These are phyloP conservation scores for Podaxis sp. DNA, from an alignment of 768 basidiomycete genomes.

Conservation along the genomic window DNA sequence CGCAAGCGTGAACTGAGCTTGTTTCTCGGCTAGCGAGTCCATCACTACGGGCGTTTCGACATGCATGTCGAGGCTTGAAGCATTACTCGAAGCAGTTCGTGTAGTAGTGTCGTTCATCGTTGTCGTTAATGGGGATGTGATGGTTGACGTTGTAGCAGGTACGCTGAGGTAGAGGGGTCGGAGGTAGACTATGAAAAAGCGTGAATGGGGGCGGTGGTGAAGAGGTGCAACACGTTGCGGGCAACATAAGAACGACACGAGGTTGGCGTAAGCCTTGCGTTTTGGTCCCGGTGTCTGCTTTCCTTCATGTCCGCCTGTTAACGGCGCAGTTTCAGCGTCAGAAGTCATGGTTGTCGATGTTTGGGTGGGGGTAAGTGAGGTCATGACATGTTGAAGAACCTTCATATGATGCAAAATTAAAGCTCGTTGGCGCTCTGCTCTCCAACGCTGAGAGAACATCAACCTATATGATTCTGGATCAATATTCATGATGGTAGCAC, in stretches of 20 bases:
- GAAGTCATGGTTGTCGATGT: background rate
- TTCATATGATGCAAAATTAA: constrained; percentile 7
- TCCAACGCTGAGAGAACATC: constrained; percentile 8
- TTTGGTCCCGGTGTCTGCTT: background rate
- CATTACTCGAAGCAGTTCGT: background rate
- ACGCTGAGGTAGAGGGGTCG: background rate
- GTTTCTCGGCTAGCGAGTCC: background rate
- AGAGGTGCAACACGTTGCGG: constrained; percentile 10
- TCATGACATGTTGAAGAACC: background rate
- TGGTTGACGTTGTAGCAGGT: background rate
- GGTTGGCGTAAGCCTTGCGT: constrained; percentile 5
- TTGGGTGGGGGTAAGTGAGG: background rate
- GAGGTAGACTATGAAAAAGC: background rate
- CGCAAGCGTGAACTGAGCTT: background rate
- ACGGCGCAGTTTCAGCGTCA: background rate
- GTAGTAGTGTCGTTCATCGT: background rate
- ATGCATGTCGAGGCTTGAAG: background rate
- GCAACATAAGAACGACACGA: constrained; percentile 12
- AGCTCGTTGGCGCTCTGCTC: background rate
- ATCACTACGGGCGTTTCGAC: constrained; percentile 1
- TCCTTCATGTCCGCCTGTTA: constrained; percentile 2
- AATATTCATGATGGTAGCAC: background rate
- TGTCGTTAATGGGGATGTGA: background rate
- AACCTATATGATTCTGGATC: constrained; percentile 3
- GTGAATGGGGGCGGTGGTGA: constrained; percentile 5